Evolutionary conservation across 2,329 filamentous ascomycete species (phyloP), one percentile per base, ranked within the genome.

Genomic region (Arthrobotrys sphaeroides): DNA sequence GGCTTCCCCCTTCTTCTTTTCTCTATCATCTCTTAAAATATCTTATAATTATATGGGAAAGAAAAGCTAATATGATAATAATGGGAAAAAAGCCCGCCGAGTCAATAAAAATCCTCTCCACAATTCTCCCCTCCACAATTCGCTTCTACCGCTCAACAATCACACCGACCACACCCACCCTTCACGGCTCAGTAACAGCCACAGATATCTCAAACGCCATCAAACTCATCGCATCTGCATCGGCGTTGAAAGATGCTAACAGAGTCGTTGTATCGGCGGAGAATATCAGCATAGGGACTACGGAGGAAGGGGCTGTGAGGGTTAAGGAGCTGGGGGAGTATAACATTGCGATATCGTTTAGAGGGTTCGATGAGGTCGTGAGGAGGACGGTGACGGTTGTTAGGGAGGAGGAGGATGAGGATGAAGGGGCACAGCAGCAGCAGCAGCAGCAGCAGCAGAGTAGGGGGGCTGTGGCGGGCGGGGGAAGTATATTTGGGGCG

Each of bases 241-340:
- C 84, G 1, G 73, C 73, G 68, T 85, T 87, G 77, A 83, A 85
- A 64, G 84, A 87, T 80, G 86, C 85, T 26, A 82, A 83, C 31
- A 82, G 84, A 16, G 83, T 88, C 1, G 82, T 85, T 16, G 68
- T 88, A 20, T 81, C 81, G 1, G 83, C 87, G 60, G 82, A 84
- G 33, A 85, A 88, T 77, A 83, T 89, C 36, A 81, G 79, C 5
- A 88, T 88, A 78, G 80, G 86, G 81, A 82, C 22, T 82, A 78
- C 78, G 13, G 78, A 78, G 33, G 73, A 66, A 26, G 81, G 81
- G 31, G 79, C 81, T 26, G 83, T 83, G 69, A 83, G 84, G 45
- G 83, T 88, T 51, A 88, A 87, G 82, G 81, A 84, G 77, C 78
- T 88, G 18, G 87, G 87, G 47, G 82, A 84, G 64, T 88, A 84